Evolutionary conservation across 495 filamentous ascomycete genomes (phyloP), one percentile per base, ranked within the genome.

Genomic region (Lineolata rhizophorae): DNA sequence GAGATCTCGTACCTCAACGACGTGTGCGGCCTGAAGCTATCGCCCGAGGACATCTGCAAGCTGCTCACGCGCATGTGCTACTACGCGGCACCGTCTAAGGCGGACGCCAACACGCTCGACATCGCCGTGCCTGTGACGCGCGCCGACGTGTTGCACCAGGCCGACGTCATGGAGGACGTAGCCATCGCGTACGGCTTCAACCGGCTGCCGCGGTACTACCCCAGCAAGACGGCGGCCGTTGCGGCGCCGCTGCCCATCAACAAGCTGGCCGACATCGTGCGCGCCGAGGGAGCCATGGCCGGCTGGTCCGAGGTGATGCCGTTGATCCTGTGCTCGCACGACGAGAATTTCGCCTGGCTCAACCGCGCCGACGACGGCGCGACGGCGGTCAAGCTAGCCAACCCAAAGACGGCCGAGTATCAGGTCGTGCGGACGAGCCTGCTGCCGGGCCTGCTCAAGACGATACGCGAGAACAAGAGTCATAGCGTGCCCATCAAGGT

Each of bases 141-240:
- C 17, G 84, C 87, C 4, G 87, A 95, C 54, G 75, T 99, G 14
- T 66, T 99, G 13, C 90, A 99, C 53, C 74, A 92, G 51, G 83
- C 78, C 40, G 87, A 99, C 50, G 80, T 99, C 44, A 95, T 99
- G 87, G 87, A 99, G 54, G 87, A 99, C 53, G 70, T 87, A 12
- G 87, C 82, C 12, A 81, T 97, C 37, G 79, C 78, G 12, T 90
- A 93, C 54, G 87, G 87, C 35, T 99, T 90, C 65, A 95, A 99
- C 62, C 72, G 72, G 14, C 73, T 99, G 5, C 81, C 83, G 0
- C 70, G 78, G 11, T 64, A 71, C 5, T 76, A 83, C 55, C 81
- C 85, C 8, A 74, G 69, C 54, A 80, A 76, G 41, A 67, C 76
- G 2, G 72, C 75, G 34, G 87, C 84, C 0, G 70, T 93, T 36